Evolutionary conservation across 2,329 filamentous ascomycete species (phyloP).

Genomic region (Cephalotrichum gorgonifer): DNA sequence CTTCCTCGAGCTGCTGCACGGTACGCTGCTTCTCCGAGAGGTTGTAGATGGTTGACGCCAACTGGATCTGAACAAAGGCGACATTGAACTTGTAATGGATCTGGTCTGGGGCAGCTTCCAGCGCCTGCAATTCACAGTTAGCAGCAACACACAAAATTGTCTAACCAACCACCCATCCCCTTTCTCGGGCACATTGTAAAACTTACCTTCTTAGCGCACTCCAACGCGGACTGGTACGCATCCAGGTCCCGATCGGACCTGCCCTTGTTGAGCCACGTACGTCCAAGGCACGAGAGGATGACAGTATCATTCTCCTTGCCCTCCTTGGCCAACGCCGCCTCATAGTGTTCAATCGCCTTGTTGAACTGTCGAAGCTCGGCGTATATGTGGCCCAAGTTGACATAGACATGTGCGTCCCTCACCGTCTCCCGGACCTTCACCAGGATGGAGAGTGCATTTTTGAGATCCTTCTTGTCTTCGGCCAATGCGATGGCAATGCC

Average conservation of each 20-base stretch:
- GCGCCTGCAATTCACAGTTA: slow-evolving; percentile 45
- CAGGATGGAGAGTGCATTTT: slow-evolving; percentile 74
- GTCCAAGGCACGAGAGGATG: slow-evolving; percentile 76
- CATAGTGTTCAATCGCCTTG: slow-evolving; percentile 91
- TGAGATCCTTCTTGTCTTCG: slow-evolving; percentile 87
- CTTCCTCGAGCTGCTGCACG: slow-evolving; percentile 69
- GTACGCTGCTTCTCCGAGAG: slow-evolving; percentile 69
- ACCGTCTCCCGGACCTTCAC: slow-evolving; percentile 84
- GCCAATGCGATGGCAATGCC: slow-evolving; percentile 89
- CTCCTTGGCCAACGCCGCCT: slow-evolving; percentile 71
- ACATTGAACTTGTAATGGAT: slow-evolving; percentile 95
- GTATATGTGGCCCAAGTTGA: slow-evolving; percentile 91
- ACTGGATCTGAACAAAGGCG: slow-evolving; percentile 91
- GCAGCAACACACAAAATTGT: too few species aligned
- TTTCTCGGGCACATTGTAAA: too few species aligned
- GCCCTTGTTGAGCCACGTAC: slow-evolving; percentile 76
- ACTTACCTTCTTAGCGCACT: slow-evolving; percentile 53
- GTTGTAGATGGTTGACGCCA: slow-evolving; percentile 69
- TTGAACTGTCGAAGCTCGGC: slow-evolving; percentile 82
- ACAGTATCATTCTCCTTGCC: slow-evolving; percentile 62
- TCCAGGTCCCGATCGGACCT: slow-evolving; percentile 50
- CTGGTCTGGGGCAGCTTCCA: slow-evolving; percentile 70
- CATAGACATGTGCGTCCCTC: slow-evolving; percentile 76
- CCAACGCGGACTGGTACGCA: slow-evolving; percentile 44
- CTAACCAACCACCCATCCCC: too few species aligned